phyloP scores from a whole-genome alignment of 208 protist genomes.

The Sergeia podlipaevii region DNA sequence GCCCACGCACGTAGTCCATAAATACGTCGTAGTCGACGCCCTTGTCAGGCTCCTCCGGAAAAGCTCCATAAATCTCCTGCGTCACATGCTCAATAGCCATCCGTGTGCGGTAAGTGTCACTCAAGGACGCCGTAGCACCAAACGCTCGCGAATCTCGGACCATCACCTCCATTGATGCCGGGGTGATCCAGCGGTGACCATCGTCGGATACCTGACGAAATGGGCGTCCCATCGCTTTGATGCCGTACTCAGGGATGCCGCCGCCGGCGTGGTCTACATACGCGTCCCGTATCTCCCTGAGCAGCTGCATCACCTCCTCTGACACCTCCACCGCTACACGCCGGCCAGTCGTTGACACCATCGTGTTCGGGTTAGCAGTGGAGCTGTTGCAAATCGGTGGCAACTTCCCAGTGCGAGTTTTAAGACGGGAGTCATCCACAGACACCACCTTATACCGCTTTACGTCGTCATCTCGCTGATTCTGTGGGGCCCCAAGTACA shows the following conservation, averaged over 20 bases:
- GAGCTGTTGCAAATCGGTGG: conserved; percentile 25
- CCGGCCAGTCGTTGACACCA: conserved; percentile 22
- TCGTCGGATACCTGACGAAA: conserved; percentile 66
- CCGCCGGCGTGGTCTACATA: conserved; percentile 75
- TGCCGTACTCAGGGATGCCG: conserved; percentile 86
- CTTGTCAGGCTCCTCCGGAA: conserved; percentile 55
- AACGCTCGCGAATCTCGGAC: conserved; percentile 70
- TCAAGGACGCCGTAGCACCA: conserved; percentile 22
- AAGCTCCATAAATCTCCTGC: conserved; percentile 49
- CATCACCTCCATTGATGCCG: conserved; percentile 54
- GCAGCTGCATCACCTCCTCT: conserved; percentile 31
- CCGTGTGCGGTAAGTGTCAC: conserved; percentile 38
- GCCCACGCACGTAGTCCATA: conserved; percentile 80
- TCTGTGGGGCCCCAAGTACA: conserved; percentile 61
- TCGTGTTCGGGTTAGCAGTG: conserved; percentile 38
- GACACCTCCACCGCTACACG: conserved; percentile 38
- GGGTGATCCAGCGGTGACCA: conserved; percentile 83
- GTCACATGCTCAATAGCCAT: conserved; percentile 32
- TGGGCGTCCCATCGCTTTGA: conserved; percentile 88
- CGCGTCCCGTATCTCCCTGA: conserved; percentile 65
- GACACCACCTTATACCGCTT: conserved; percentile 84
- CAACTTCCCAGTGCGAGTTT: conserved; percentile 33
- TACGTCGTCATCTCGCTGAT: conserved; percentile 74
- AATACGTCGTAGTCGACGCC: conserved; percentile 84
- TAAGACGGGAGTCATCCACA: conserved; percentile 65